A percentile compares a stretch with the other conserved stretches of the same genome.
phyloP scores from a whole-genome alignment of 2,329 filamentous ascomycete species.

The Ophiostoma ips region DNA sequence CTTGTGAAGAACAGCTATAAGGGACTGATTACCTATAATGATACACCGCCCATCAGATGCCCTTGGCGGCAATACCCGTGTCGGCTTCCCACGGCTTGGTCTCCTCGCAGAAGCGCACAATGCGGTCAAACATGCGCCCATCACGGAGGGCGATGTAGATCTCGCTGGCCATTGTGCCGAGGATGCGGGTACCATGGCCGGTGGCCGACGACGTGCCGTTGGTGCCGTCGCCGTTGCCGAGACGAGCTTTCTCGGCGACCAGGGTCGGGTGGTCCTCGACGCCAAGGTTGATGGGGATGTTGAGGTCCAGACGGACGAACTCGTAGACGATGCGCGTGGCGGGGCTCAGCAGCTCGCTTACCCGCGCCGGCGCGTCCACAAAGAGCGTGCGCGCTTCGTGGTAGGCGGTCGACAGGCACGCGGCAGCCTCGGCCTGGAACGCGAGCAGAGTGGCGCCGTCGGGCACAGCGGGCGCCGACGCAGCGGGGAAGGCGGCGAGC shows the following conservation, averaged over 20 bases:
- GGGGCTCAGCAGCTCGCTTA: conserved; percentile 10
- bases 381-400: neutral
- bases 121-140: conserved; percentile 55
- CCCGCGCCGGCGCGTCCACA: conserved; percentile 1
- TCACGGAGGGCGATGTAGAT: conserved; percentile 56
- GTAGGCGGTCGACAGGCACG: conserved; percentile 4
- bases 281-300: conserved; percentile 15
- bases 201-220: conserved; percentile 25
- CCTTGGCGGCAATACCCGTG: neutral
- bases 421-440: conserved; percentile 7
- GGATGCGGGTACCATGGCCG: conserved; percentile 7
- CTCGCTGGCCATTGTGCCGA: conserved; percentile 51
- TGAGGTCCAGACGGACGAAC: conserved; percentile 16
- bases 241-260: neutral
- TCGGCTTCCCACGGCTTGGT: neutral
- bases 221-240: conserved; percentile 31
- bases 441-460: conserved; percentile 6
- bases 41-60: no score
- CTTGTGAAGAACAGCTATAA: no score
- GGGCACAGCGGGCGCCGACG: neutral
- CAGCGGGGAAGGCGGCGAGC: neutral
- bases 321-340: conserved; percentile 16
- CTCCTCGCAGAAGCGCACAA: conserved; percentile 51
- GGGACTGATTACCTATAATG: no score
- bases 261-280: conserved; percentile 17